Evolutionary conservation across 306 rosid genomes (phyloP).

Genomic region (Casuarina glauca): DNA sequence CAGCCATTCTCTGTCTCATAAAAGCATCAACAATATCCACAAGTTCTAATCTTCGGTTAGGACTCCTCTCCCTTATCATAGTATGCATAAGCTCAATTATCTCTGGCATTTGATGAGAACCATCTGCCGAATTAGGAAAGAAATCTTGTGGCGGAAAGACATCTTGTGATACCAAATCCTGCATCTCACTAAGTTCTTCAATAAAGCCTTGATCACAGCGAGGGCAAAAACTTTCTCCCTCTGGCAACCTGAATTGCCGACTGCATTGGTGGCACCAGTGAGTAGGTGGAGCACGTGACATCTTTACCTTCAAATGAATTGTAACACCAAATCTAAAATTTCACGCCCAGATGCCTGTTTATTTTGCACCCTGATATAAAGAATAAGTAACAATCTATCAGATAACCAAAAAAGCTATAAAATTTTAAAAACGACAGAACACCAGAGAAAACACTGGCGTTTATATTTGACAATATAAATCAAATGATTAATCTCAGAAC

Average conservation of each 20-base stretch:
- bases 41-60: slow-evolving; percentile 49
- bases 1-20: slow-evolving; percentile 61
- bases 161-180: slow-evolving; percentile 28
- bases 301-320: slow-evolving; percentile 30
- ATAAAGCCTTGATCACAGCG: slow-evolving; percentile 63
- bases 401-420: not conserved
- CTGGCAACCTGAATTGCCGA: slow-evolving; percentile 45
- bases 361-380: not conserved
- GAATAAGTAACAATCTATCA: not conserved
- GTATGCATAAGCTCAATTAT: slow-evolving; percentile 48
- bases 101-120: slow-evolving; percentile 44
- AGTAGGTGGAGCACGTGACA: slow-evolving; percentile 60
- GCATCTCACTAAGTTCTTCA: slow-evolving; percentile 52
- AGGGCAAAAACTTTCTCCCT: slow-evolving; percentile 48
- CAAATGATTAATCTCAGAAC: not conserved
- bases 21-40: slow-evolving; percentile 43
- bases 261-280: slow-evolving; percentile 75
- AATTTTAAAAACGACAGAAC: not conserved
- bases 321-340: not conserved
- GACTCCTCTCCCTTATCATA: slow-evolving; percentile 44
- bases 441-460: not conserved
- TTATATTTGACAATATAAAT: not conserved
- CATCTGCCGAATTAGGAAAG: slow-evolving; percentile 31
- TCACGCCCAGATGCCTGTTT: not conserved
- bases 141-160: slow-evolving; percentile 23